Base-by-base conservation (phyloP, 108 stramenopile genomes). In the Pseudonitzschia delicatissima region DNA sequence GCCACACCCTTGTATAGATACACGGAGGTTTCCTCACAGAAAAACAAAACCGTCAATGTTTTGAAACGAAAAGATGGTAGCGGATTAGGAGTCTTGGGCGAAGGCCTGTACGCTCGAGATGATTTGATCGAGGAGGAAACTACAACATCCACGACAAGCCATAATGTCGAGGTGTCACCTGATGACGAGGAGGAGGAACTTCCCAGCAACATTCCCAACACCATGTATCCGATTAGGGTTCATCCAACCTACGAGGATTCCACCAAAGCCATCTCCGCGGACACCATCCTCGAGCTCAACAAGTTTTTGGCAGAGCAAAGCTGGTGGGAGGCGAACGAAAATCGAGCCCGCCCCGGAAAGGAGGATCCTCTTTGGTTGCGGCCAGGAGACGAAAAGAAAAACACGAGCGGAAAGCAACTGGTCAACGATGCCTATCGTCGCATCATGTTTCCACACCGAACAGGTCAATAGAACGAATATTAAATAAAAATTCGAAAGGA, bases 351-450 rank as follows among this genome's bases (percentile, higher is more conserved):
- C 8, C 92, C 92, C 23, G 73, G 89, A 5, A 91, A 87, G 57
- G 92, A 94, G 72, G 92, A 94, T 35, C 81, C 80, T 1, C 45
- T 94, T 5, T 94, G 92, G 92, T 44, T 91, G 13, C 69, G 92
- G 4, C 78, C 83, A 12, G 87, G 82, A 20, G 88, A 94, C 53
- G 80, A 82, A 62, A 36, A 45, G 21, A 44, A 58, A 26, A 73
- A 74, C 33, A 69, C 57, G 26, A 67, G 66, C 20, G 45, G 53
- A 60, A 65, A 62, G 55, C 74, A 65, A 68, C 64, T 40, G 47
- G 66, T 69, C 5, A 78, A 68, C 28, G 77, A 77, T 39, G 68
- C 67, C 5, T 69, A 69, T 34, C 53, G 65, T 32, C 59, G 68
- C 6, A 64, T 69, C 59, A 74, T 74, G 73, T 74, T 74, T 55